A percentile compares a stretch with the other conserved stretches of the same genome.
phyloP scores from a whole-genome alignment of 2,329 filamentous ascomycete genomes.

The Talaromyces sp. region DNA sequence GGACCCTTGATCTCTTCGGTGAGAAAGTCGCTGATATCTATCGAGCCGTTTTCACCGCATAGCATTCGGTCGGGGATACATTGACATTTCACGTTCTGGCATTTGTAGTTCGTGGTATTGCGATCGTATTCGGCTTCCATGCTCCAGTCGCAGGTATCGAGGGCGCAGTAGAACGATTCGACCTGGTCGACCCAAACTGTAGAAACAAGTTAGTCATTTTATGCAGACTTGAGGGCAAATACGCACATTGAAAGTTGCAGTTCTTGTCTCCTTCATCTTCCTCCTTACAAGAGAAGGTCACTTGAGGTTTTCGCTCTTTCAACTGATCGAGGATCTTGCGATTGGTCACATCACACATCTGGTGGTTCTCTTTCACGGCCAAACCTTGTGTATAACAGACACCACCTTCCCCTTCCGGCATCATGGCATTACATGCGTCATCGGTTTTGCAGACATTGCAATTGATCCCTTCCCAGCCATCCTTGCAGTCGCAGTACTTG shows the following conservation, averaged over 20 bases:
- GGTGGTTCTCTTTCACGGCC: constrained; percentile 90
- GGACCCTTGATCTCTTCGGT: constrained; percentile 80
- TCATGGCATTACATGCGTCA: constrained; percentile 80
- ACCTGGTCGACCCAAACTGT: constrained; percentile 91
- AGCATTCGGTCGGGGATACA: constrained; percentile 92
- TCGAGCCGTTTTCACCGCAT: constrained; percentile 84
- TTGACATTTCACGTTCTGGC: constrained; percentile 78
- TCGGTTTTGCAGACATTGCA: constrained; percentile 91
- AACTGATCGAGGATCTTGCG: constrained; percentile 86
- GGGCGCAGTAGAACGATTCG: constrained; percentile 94
- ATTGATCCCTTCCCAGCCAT: constrained; percentile 95
- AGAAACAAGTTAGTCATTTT: constrained; percentile 29
- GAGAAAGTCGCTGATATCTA: constrained; percentile 89
- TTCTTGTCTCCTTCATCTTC: constrained; percentile 53
- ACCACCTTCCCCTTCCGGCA: constrained; percentile 76
- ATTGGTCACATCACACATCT: constrained; percentile 98
- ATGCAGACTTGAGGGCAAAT: not conserved
- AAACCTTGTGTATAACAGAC: constrained; percentile 91
- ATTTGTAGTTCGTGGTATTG: constrained; percentile 83
- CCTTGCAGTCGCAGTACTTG: constrained; percentile 76
- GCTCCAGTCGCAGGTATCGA: constrained; percentile 74
- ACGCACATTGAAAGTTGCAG: constrained; percentile 92
- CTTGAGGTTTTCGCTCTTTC: constrained; percentile 81
- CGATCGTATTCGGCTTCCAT: constrained; percentile 66
- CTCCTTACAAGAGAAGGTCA: constrained; percentile 87